Percentiles rank a stretch among this genome's conserved stretches.
Conservation (phyloP, 2,329 filamentous ascomycete species). For the Fusarium algeriense region DNA sequence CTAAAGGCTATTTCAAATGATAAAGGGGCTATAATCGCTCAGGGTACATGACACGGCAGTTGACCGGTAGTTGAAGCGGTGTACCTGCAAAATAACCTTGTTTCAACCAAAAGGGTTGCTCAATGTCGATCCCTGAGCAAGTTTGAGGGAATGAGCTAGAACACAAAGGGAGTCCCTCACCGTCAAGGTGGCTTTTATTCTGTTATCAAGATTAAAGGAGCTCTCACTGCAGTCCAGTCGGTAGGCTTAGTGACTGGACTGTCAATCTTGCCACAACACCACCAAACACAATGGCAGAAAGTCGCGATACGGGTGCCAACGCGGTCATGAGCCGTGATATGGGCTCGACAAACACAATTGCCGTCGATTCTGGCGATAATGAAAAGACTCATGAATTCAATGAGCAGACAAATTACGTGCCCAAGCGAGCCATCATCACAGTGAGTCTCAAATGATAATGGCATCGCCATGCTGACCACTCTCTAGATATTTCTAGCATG, state of each 20-base stretch:
- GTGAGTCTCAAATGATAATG: conserved; percentile 46
- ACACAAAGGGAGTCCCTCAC: neutral
- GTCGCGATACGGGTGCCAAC: neutral
- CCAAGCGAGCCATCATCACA: conserved; percentile 63
- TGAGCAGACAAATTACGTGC: conserved; percentile 69
- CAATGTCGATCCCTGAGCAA: conserved; percentile 12
- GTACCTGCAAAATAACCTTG: neutral
- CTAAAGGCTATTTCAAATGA: neutral
- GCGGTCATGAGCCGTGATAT: conserved; percentile 12
- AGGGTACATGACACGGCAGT: neutral
- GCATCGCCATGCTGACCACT: rapidly evolving
- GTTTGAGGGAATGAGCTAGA: neutral
- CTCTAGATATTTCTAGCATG: conserved; percentile 68
- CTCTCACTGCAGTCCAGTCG: neutral
- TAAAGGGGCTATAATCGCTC: neutral
- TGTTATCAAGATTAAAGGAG: conserved; percentile 1
- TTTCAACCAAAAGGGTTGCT: conserved; percentile 28
- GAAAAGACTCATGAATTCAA: conserved; percentile 57
- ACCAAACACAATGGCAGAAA: neutral
- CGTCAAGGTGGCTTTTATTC: neutral
- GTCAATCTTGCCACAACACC: neutral
- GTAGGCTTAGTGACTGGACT: neutral
- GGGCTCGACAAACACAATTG: conserved; percentile 11
- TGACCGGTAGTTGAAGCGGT: conserved; percentile 11
- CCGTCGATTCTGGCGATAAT: conserved; percentile 30